Conservation (phyloP, 306 rosid genomes). For the Prosopis cineraria region DNA sequence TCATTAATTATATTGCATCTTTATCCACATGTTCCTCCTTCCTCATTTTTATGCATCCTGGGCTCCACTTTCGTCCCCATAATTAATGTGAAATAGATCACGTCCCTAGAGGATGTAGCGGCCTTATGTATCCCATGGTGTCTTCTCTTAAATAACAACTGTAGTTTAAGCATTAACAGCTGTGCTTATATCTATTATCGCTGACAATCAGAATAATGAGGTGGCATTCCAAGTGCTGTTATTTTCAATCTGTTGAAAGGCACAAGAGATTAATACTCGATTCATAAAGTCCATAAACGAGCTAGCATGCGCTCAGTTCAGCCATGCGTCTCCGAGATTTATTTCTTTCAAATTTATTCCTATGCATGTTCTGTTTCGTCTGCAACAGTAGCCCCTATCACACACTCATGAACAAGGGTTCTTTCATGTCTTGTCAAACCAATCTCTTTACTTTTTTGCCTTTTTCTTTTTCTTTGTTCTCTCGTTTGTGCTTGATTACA, state of each 20-base stretch:
- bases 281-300: no score
- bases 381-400: background rate
- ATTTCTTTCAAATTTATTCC: background rate
- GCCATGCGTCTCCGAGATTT: background rate
- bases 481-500: constrained; percentile 5
- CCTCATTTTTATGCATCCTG: background rate
- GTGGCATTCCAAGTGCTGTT: no score
- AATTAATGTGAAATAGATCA: background rate
- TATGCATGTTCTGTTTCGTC: background rate
- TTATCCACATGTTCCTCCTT: constrained; percentile 5
- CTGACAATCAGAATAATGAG: no score
- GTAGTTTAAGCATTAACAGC: no score
- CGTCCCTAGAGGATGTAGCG: background rate
- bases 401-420: background rate
- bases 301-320: background rate
- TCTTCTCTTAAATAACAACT: no score
- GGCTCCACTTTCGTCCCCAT: background rate
- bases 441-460: background rate
- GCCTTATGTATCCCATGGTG: no score
- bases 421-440: constrained; percentile 42
- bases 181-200: no score
- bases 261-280: no score
- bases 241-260: background rate
- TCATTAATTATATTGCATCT: background rate
- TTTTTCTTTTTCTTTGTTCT: background rate